phyloP scores from a whole-genome alignment of 371 early-diverging fungal species.

The Circinella minor region DNA sequence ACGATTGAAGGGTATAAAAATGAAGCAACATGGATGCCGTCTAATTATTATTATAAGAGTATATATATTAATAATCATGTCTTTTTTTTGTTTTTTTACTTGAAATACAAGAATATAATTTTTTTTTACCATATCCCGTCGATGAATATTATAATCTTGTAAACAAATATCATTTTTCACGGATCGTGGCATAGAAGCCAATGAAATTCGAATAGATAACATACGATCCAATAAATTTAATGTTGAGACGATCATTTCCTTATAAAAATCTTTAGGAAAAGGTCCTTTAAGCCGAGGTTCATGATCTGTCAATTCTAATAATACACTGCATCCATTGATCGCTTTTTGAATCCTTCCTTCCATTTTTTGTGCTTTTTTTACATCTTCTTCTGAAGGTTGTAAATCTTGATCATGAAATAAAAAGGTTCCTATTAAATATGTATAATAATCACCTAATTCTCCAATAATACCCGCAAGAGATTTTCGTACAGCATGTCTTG shows the following conservation, averaged over 20 bases:
- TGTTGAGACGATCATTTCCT: slow-evolving; percentile 57
- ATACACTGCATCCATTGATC: slow-evolving; percentile 42
- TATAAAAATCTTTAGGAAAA: slow-evolving; percentile 61
- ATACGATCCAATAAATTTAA: slow-evolving; percentile 61
- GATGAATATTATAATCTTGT: slow-evolving; percentile 44
- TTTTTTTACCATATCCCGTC: slow-evolving; percentile 57
- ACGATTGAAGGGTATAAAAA: slow-evolving; percentile 56
- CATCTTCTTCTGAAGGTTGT: slow-evolving; percentile 32
- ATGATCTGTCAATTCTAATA: slow-evolving; percentile 57
- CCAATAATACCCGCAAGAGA: slow-evolving; percentile 42
- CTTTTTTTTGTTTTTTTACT: not conserved
- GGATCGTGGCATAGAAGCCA: slow-evolving; percentile 48
- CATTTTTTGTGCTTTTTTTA: slow-evolving; percentile 40
- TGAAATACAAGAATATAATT: not conserved
- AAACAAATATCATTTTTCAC: slow-evolving; percentile 47
- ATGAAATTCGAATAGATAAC: slow-evolving; percentile 57
- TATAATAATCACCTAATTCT: slow-evolving; percentile 51
- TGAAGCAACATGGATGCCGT: slow-evolving; percentile 48
- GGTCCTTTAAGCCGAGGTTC: slow-evolving; percentile 66
- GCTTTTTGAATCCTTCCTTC: slow-evolving; percentile 46
- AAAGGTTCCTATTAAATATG: slow-evolving; percentile 46
- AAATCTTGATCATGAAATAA: slow-evolving; percentile 35
- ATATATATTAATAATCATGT: not conserved
- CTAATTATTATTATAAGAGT: slow-evolving; percentile 20
- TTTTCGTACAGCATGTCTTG: slow-evolving; percentile 61